A percentile compares a stretch with the other conserved stretches of the same genome.
Evolutionary conservation across 768 basidiomycete species (phyloP).

Genomic region (Mycena crocata): DNA sequence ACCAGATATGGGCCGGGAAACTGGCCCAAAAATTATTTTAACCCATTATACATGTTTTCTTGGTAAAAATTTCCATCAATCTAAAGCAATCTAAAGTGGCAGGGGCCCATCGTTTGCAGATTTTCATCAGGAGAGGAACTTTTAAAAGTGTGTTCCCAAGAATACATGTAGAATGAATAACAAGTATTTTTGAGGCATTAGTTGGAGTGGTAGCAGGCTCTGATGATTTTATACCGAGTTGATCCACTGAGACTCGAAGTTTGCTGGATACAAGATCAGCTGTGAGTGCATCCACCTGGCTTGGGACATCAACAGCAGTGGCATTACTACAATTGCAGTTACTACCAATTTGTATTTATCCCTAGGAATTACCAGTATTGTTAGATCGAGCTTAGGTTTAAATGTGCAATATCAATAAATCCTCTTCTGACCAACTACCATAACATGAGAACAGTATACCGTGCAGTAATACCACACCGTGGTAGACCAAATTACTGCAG

Average conservation of each 20-base stretch:
- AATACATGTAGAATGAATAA: conserved; percentile 5
- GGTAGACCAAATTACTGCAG: too few species aligned
- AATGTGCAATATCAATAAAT: too few species aligned
- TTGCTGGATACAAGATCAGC: too few species aligned
- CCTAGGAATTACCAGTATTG: too few species aligned
- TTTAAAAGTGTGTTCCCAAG: neutral
- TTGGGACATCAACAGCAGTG: too few species aligned
- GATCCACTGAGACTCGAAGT: neutral
- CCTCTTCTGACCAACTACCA: too few species aligned
- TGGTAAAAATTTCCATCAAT: neutral
- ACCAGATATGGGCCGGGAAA: neutral
- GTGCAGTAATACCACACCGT: too few species aligned
- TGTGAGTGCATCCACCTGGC: too few species aligned
- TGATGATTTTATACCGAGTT: conserved; percentile 1
- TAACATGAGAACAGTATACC: too few species aligned
- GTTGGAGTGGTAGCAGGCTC: neutral
- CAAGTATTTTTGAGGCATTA: neutral
- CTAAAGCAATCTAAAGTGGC: neutral
- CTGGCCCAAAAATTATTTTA: neutral
- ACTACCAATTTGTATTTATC: too few species aligned
- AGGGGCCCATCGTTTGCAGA: neutral
- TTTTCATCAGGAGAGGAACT: neutral
- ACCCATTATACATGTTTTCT: conserved; percentile 3
- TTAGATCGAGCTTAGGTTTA: too few species aligned
- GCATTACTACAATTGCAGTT: too few species aligned